These are phyloP conservation scores for Dothiorella sarmentorum DNA, from an alignment of 2,329 filamentous ascomycete species.

Conservation along the genomic window DNA sequence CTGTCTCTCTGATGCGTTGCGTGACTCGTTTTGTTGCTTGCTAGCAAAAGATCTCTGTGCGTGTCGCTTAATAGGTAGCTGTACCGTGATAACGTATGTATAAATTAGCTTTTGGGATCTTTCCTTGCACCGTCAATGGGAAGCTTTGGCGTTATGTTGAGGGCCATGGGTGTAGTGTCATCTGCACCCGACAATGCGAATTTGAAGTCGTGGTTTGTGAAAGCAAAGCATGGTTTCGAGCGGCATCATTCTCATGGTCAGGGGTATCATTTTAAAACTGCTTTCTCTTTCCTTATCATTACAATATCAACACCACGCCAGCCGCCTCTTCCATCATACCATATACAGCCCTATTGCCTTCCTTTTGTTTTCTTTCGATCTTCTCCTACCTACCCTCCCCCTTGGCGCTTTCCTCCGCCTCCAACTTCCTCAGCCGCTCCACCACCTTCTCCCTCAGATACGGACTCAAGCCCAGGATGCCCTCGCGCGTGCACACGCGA, in stretches of 20 bases:
- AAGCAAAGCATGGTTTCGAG: too few species aligned
- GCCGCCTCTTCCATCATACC: too few species aligned
- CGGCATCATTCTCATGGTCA: too few species aligned
- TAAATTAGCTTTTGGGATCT: background rate
- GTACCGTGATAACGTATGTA: background rate
- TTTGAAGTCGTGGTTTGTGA: too few species aligned
- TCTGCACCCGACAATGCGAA: too few species aligned
- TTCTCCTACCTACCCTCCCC: background rate
- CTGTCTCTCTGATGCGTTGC: background rate
- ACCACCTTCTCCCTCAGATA: constrained; percentile 51
- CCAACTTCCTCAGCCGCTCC: constrained; percentile 38
- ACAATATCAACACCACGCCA: too few species aligned
- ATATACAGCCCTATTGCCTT: too few species aligned
- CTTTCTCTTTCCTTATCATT: background rate
- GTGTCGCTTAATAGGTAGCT: background rate
- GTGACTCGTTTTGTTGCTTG: background rate
- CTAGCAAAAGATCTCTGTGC: background rate
- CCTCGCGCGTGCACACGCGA: constrained; percentile 57
- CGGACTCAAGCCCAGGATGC: constrained; percentile 50
- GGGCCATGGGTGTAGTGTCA: too few species aligned
- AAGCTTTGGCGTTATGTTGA: too few species aligned
- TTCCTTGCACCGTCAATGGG: too few species aligned
- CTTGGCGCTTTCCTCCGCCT: constrained; percentile 19
- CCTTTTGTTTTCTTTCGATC: too few species aligned
- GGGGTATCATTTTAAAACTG: background rate